Evolutionary conservation across 2,329 filamentous ascomycete genomes (phyloP).

Genomic region (Colletotrichum salicis): DNA sequence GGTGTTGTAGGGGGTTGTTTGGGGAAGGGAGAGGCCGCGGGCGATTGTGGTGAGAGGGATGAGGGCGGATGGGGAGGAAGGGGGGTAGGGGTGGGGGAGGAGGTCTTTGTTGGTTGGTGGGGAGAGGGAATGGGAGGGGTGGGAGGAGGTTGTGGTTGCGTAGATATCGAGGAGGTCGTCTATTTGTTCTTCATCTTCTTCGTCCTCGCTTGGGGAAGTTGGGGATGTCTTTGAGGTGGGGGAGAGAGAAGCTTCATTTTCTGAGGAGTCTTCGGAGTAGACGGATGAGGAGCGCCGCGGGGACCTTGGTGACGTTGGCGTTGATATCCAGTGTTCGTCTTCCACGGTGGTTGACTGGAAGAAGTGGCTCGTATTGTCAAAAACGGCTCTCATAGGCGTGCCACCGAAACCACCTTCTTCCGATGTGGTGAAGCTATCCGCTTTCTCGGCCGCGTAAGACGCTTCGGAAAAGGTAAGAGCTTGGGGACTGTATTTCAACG

Average conservation of each 20-base stretch:
- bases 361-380: background rate
- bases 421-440: background rate
- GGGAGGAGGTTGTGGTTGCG: background rate
- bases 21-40: conserved; percentile 29
- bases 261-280: background rate
- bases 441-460: background rate
- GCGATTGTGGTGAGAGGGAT: conserved; percentile 26
- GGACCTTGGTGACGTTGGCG: too few relatives aligned
- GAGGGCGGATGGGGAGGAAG: background rate
- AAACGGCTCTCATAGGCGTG: background rate
- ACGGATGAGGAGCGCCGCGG: background rate
- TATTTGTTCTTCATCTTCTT: background rate
- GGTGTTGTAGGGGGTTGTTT: background rate
- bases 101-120: background rate
- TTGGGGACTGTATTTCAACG: background rate
- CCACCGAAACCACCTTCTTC: background rate
- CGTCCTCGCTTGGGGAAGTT: background rate
- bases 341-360: background rate
- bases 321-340: background rate
- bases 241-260: background rate
- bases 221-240: background rate
- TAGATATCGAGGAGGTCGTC: conserved; percentile 11
- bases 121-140: background rate
- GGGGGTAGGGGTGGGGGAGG: conserved; percentile 23
- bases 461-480: background rate